phyloP scores from a whole-genome alignment of 805 yeast species.

The Candida hungchunana region DNA sequence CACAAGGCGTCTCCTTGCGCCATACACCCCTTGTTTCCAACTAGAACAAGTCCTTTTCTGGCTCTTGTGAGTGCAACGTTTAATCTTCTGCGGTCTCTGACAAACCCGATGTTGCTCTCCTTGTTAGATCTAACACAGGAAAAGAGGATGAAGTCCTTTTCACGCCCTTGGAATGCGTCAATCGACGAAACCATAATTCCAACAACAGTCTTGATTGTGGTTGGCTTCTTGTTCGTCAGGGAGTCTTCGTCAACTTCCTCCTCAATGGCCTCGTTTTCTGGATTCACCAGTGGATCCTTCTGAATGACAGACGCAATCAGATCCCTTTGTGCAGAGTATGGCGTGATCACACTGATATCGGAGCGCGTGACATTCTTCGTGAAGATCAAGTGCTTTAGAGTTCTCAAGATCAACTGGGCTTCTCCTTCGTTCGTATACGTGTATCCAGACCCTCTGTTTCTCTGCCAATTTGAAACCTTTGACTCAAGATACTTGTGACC shows the following conservation, averaged over 20 bases:
- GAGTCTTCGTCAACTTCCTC: constrained; percentile 55
- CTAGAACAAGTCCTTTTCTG: no score
- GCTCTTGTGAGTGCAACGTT: constrained; percentile 76
- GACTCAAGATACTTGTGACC: constrained; percentile 43
- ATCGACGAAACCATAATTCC: constrained; percentile 52
- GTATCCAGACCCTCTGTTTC: constrained; percentile 44
- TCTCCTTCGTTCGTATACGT: constrained; percentile 58
- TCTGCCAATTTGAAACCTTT: constrained; percentile 41
- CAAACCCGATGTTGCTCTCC: constrained; percentile 52
- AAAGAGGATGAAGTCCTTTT: constrained; percentile 69
- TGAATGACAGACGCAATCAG: constrained; percentile 47
- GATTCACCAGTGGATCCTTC: constrained; percentile 52
- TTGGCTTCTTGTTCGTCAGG: constrained; percentile 12
- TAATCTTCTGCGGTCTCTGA: constrained; percentile 56
- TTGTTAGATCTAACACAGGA: constrained; percentile 71
- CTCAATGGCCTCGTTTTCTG: constrained; percentile 41
- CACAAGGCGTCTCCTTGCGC: no score
- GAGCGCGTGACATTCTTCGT: constrained; percentile 47
- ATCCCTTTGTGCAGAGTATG: constrained; percentile 75
- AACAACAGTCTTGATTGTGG: constrained; percentile 31
- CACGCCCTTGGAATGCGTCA: constrained; percentile 89
- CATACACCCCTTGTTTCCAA: no score
- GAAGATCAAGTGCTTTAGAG: constrained; percentile 45
- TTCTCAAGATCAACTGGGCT: constrained; percentile 41
- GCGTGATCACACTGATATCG: constrained; percentile 65